Base-by-base conservation (phyloP, 148 eudicot species). In the Amaranthus palmeri region DNA sequence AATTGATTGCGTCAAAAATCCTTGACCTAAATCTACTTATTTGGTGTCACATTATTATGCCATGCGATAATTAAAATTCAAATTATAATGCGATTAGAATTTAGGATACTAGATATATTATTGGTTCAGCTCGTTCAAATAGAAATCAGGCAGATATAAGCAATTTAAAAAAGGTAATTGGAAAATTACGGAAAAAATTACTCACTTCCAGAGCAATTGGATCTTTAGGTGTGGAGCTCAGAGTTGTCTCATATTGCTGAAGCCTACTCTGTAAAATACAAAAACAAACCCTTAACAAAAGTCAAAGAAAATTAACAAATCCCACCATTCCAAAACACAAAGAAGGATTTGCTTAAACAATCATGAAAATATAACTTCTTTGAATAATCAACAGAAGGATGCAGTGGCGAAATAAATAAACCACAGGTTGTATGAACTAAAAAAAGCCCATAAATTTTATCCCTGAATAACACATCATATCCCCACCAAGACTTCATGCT, bases 191-290 rank as follows among this genome's bases (percentile, higher is more conserved):
- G 45, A 51, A 44, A 12, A 77, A 12, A 68, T 36, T 15, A 87
- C 96, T 89, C 72, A 92, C 99, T 81, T 95, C 97, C 54, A 92
- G 90, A 74, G 93, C 86, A 48, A 53, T 74, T 40, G 84, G 74
- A 82, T 92, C 93, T 80, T 87, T 89, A 36, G 97, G 97, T 52
- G 96, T 86, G 73, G 73, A 75, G 72, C 61, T 75, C 76, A 92
- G 88, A 43, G 83, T 79, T 74, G 84, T 77, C 82, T 90, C 93
- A 62, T 70, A 95, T 74, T 92, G 85, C 86, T 83, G 84, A 75
- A 95, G 92, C 77, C 86, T 85, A 63, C 76, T 75, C 99, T 91
- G 92, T 76, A 74, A 83, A 60, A 70, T 50, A 48, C 50, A 62
- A 76, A 82, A 80, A 41, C 46, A 73, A 79, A 56, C 51, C 46